Conservation (phyloP, 2,329 filamentous ascomycete genomes). For the Colletotrichum gigasporum region DNA sequence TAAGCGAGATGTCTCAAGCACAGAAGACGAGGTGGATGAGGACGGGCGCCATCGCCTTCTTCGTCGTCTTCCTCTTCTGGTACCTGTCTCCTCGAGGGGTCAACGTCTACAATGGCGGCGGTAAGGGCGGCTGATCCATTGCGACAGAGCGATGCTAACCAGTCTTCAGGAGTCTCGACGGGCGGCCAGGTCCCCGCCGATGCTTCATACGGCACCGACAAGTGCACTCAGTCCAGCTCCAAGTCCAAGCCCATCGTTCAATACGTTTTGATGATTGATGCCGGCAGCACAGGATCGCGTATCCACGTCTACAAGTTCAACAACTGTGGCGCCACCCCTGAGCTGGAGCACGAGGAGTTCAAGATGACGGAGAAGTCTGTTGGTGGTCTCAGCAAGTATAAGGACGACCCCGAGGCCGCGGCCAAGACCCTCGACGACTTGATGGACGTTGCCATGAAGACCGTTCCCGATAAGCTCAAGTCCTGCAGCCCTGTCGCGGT, state of each 20-base stretch:
- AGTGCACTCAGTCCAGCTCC: slow-evolving; percentile 85
- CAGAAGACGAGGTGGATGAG: slow-evolving; percentile 73
- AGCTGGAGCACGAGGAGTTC: slow-evolving; percentile 92
- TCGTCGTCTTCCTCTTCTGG: slow-evolving; percentile 69
- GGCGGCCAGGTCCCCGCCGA: slow-evolving; percentile 66
- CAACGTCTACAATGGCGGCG: slow-evolving; percentile 58
- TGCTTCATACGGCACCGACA: slow-evolving; percentile 71
- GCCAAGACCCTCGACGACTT: slow-evolving; percentile 90
- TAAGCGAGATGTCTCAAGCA: slow-evolving; percentile 63
- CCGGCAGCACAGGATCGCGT: slow-evolving; percentile 94
- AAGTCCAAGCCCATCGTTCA: slow-evolving; percentile 93
- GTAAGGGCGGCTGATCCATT: slow-evolving; percentile 40
- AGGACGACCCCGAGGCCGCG: slow-evolving; percentile 84
- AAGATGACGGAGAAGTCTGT: slow-evolving; percentile 90
- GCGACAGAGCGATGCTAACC: slow-evolving; percentile 32
- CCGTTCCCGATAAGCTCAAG: slow-evolving; percentile 88
- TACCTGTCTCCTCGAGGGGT: slow-evolving; percentile 69
- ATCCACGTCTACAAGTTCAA: slow-evolving; percentile 99
- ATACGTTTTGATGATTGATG: slow-evolving; percentile 98
- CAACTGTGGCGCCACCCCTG: slow-evolving; percentile 95
- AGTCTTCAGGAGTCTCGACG: slow-evolving; percentile 33
- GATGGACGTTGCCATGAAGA: slow-evolving; percentile 84
- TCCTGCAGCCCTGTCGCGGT: slow-evolving; percentile 95
- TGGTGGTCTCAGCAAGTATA: slow-evolving; percentile 88
- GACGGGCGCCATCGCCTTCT: slow-evolving; percentile 69